phyloP scores from a whole-genome alignment of 1,284 basidiomycete genomes.

The Ceratobasidium sp. region DNA sequence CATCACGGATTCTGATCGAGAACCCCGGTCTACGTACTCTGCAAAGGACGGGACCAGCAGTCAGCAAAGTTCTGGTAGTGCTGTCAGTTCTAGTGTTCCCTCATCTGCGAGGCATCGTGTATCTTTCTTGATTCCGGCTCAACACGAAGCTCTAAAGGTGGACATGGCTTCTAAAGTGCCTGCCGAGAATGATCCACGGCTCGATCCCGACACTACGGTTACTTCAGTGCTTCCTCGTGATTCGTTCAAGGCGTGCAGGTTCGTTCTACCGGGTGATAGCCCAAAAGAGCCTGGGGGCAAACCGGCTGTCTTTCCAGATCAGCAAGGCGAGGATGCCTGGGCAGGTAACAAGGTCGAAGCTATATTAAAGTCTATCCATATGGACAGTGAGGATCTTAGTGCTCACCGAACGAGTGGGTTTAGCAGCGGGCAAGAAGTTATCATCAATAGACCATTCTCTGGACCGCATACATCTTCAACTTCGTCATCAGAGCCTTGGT shows the following conservation, averaged over 20 bases:
- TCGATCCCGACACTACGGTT: too few relatives aligned
- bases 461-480: constrained; percentile 14
- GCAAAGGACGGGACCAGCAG: neutral
- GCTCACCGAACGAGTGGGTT: neutral
- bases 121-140: constrained; percentile 10
- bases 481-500: constrained; percentile 22
- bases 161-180: neutral
- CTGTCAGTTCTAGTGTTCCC: neutral
- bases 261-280: neutral
- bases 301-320: neutral
- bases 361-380: constrained; percentile 18
- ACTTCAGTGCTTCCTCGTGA: neutral
- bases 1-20: neutral
- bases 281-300: too few relatives aligned
- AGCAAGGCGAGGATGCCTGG: constrained; percentile 5
- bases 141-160: neutral
- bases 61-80: neutral
- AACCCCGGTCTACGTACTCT: neutral
- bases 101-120: constrained; percentile 20
- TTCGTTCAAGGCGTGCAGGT: constrained; percentile 3
- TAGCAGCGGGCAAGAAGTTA: constrained; percentile 10
- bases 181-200: neutral
- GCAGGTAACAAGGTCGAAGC: constrained; percentile 13
- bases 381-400: neutral
- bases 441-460: neutral